Conservation (phyloP, 2,329 filamentous ascomycete genomes). For the Elsinoe fawcettii region DNA sequence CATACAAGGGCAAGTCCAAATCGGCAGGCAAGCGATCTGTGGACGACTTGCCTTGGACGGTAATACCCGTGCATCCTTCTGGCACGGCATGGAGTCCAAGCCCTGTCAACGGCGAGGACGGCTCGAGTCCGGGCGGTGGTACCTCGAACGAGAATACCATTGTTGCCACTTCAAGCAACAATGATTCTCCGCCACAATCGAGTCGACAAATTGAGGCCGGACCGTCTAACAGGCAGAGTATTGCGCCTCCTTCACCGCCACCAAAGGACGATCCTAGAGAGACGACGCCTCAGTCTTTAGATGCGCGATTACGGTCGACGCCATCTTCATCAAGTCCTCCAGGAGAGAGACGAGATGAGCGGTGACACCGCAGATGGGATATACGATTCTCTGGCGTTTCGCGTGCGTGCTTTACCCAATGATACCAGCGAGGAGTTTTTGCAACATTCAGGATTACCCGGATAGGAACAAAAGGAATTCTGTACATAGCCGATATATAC, state of each 20-base stretch:
- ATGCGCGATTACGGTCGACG: not conserved
- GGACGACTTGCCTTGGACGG: slow-evolving; percentile 47
- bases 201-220: not conserved
- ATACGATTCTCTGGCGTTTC: not conserved
- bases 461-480: slow-evolving; percentile 1
- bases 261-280: slow-evolving; percentile 1
- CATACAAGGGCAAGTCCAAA: slow-evolving; percentile 31
- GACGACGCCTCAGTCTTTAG: not conserved
- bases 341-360: not conserved
- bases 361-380: not conserved
- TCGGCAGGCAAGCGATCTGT: slow-evolving; percentile 29
- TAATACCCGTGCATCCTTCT: slow-evolving; percentile 53
- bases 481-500: slow-evolving; percentile 11
- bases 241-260: not conserved
- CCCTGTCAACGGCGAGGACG: not conserved
- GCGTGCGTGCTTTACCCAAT: not conserved
- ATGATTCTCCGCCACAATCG: not conserved
- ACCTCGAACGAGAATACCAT: not conserved
- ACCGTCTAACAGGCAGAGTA: not conserved
- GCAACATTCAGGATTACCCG: slow-evolving; percentile 7
- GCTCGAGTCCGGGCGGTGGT: slow-evolving; percentile 2
- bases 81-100: slow-evolving; percentile 45
- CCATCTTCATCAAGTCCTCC: not conserved
- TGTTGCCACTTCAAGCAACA: not conserved
- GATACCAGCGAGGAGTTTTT: slow-evolving; percentile 12